Evolutionary conservation across 345 rosid genomes (phyloP).

Genomic region (Populus euphratica): DNA sequence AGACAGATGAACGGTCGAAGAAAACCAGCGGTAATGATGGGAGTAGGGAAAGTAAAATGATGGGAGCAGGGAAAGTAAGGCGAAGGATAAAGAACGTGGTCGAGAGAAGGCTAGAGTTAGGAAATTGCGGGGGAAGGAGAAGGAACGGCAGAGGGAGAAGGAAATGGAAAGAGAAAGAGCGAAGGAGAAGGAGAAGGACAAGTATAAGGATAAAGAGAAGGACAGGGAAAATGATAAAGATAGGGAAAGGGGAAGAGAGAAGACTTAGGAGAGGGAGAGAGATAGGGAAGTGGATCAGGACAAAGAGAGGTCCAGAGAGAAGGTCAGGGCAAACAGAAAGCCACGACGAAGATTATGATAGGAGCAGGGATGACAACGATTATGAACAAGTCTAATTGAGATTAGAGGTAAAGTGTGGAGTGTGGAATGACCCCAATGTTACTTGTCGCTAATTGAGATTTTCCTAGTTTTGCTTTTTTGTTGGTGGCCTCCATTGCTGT

Average conservation of each 20-base stretch:
- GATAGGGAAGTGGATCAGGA: constrained; percentile 47
- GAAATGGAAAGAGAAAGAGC: constrained; percentile 27
- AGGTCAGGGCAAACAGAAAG: constrained; percentile 28
- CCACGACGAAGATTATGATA: constrained; percentile 33
- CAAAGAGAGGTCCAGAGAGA: constrained; percentile 38
- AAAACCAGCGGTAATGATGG: constrained; percentile 16
- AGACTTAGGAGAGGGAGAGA: constrained; percentile 36
- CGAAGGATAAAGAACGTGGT: constrained; percentile 21
- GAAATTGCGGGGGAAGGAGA: constrained; percentile 16
- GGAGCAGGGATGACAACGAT: constrained; percentile 34
- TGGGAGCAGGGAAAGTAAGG: constrained; percentile 20
- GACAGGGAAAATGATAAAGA: constrained; percentile 31
- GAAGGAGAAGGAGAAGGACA: constrained; percentile 26
- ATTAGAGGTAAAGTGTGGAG: too few species aligned
- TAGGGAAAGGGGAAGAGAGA: constrained; percentile 44
- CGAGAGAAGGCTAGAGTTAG: constrained; percentile 15
- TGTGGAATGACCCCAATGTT: too few species aligned
- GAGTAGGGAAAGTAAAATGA: constrained; percentile 23
- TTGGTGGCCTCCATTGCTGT: not conserved
- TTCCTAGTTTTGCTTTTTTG: not conserved
- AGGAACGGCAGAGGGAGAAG: constrained; percentile 22
- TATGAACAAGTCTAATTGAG: constrained; percentile 10
- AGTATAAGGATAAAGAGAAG: constrained; percentile 40
- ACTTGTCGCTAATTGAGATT: not conserved
- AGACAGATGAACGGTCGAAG: constrained; percentile 25